Evolutionary conservation across 2,329 filamentous ascomycete species (phyloP).

Genomic region (Tolypocladium amazonense): DNA sequence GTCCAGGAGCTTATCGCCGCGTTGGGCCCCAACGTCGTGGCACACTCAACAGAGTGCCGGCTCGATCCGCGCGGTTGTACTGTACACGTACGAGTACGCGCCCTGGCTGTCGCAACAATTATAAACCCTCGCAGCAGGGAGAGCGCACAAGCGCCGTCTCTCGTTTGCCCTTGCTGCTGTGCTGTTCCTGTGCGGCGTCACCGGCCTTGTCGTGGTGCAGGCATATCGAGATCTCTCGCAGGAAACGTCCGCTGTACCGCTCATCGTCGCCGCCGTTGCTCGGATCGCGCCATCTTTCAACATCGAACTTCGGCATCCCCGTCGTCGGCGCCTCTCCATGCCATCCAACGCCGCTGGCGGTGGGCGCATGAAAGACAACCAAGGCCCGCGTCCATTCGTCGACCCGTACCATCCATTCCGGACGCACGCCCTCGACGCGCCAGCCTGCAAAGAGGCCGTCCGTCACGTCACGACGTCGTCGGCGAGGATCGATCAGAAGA

Average conservation of each 20-base stretch:
- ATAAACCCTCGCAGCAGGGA: background rate
- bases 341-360: background rate
- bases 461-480: background rate
- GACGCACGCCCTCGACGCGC: slow-evolving; percentile 7
- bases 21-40: background rate
- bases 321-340: background rate
- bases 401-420: slow-evolving; percentile 7
- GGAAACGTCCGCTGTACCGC: background rate
- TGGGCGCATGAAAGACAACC: slow-evolving; percentile 1
- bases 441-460: background rate
- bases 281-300: background rate
- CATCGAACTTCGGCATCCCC: background rate
- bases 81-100: background rate
- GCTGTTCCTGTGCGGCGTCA: background rate
- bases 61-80: no score
- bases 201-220: background rate
- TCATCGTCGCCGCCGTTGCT: background rate
- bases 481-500: background rate
- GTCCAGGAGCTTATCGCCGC: background rate
- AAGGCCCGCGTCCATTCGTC: slow-evolving; percentile 2
- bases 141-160: background rate
- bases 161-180: background rate
- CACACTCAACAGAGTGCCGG: background rate
- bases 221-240: background rate
- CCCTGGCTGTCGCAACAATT: background rate